Conservation (phyloP, 768 basidiomycete species). For the Phanerochaete sordida region DNA sequence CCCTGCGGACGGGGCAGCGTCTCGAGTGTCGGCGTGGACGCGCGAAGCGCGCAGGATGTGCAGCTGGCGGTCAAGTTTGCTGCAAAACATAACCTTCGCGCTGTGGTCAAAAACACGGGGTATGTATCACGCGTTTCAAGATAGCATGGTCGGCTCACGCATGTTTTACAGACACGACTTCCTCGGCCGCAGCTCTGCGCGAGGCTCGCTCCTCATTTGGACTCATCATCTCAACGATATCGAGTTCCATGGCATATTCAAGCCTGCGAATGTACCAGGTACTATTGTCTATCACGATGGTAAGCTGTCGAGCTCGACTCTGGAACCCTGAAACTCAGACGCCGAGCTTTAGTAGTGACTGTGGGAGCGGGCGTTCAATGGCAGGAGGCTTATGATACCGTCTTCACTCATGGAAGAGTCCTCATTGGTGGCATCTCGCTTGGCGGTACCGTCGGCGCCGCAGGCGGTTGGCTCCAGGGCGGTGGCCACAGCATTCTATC, state of each 20-base stretch:
- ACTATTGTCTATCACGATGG: conserved; percentile 19
- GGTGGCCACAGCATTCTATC: conserved; percentile 43
- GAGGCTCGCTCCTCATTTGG: conserved; percentile 37
- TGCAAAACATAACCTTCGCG: conserved; percentile 29
- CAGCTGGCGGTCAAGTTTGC: conserved; percentile 40
- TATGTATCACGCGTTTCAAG: neutral
- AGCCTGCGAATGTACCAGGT: conserved; percentile 29
- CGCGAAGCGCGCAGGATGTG: conserved; percentile 33
- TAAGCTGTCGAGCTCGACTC: conserved; percentile 4
- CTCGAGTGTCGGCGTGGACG: conserved; percentile 39
- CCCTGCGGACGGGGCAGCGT: conserved; percentile 44
- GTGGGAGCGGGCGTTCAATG: conserved; percentile 44
- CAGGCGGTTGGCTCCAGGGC: conserved; percentile 48
- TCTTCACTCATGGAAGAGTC: conserved; percentile 33
- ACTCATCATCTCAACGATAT: conserved; percentile 39
- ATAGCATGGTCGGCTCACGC: neutral
- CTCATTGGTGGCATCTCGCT: conserved; percentile 43
- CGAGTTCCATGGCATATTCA: conserved; percentile 27
- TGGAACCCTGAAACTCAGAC: neutral
- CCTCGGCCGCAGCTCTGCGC: conserved; percentile 35
- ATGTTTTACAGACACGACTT: conserved; percentile 30
- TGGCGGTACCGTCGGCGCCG: conserved; percentile 41
- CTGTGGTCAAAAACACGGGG: conserved; percentile 31
- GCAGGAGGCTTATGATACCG: conserved; percentile 39
- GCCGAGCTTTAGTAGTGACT: conserved; percentile 19